Conservation (phyloP, 78 protist genomes). For the Dictyostelium citrinum region DNA sequence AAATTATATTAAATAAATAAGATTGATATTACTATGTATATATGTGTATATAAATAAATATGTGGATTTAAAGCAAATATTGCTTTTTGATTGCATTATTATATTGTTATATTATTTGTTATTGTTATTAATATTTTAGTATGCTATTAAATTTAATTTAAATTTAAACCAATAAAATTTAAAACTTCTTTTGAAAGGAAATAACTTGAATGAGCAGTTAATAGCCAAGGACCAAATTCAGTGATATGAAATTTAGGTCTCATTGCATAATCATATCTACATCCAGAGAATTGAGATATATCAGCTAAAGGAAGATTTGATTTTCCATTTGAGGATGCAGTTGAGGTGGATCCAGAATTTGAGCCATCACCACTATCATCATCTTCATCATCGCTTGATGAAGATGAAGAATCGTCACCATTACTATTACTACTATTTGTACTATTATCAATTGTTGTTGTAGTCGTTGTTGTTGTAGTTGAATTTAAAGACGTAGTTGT, state of each 20-base stretch:
- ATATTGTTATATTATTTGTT: no score
- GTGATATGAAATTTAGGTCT: constrained; percentile 29
- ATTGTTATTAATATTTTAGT: no score
- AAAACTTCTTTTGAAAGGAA: constrained; percentile 45
- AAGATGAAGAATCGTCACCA: not conserved
- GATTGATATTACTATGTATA: no score
- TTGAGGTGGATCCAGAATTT: not conserved
- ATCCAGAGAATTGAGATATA: constrained; percentile 12
- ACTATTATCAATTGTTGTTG: not conserved
- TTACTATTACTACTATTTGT: not conserved
- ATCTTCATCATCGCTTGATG: not conserved
- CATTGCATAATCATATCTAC: constrained; percentile 52
- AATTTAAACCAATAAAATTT: not conserved
- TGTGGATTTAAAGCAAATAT: not conserved
- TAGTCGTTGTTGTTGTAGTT: not conserved
- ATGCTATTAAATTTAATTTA: not conserved
- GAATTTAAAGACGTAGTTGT: not conserved
- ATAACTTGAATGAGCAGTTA: constrained; percentile 21
- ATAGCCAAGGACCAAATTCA: not conserved
- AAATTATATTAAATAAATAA: not conserved
- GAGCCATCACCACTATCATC: not conserved
- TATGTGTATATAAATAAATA: not conserved
- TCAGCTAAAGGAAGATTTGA: not conserved
- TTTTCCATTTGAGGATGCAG: not conserved
- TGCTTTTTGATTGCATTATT: not conserved